These are phyloP conservation scores for Yamadazyma epiphylla DNA, from an alignment of 1,139 yeast genomes.

Conservation along the genomic window DNA sequence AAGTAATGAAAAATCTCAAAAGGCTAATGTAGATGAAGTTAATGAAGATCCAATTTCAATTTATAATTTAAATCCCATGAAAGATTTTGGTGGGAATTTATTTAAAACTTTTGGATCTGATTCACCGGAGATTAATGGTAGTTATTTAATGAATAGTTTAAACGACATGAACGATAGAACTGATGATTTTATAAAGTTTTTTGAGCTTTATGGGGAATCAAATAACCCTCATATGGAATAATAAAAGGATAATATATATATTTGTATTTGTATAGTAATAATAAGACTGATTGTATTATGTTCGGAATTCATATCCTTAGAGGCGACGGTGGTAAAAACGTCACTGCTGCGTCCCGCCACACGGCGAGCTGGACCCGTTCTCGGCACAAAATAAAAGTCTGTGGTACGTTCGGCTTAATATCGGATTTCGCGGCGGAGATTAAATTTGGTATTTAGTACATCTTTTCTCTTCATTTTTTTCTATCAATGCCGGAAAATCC, in stretches of 20 bases:
- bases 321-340: too few relatives aligned
- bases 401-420: too few relatives aligned
- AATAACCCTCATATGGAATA: constrained; percentile 11
- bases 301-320: too few relatives aligned
- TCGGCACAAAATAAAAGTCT: too few relatives aligned
- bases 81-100: constrained; percentile 4
- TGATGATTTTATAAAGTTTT: constrained; percentile 36
- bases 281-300: too few relatives aligned
- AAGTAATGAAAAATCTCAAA: neutral
- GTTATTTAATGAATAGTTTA: constrained; percentile 3
- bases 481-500: constrained; percentile 3
- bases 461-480: too few relatives aligned
- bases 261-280: too few relatives aligned
- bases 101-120: constrained; percentile 2
- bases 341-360: too few relatives aligned
- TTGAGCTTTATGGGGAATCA: constrained; percentile 37
- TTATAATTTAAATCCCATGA: constrained; percentile 6
- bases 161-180: constrained; percentile 16
- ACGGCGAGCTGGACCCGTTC: too few relatives aligned
- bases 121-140: constrained; percentile 1
- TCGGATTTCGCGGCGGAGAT: too few relatives aligned
- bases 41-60: constrained; percentile 1
- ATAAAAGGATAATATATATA: constrained; percentile 1
- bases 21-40: neutral
- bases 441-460: too few relatives aligned